These are phyloP conservation scores for Poronia punctata DNA, from an alignment of 495 filamentous ascomycete genomes.

Conservation along the genomic window DNA sequence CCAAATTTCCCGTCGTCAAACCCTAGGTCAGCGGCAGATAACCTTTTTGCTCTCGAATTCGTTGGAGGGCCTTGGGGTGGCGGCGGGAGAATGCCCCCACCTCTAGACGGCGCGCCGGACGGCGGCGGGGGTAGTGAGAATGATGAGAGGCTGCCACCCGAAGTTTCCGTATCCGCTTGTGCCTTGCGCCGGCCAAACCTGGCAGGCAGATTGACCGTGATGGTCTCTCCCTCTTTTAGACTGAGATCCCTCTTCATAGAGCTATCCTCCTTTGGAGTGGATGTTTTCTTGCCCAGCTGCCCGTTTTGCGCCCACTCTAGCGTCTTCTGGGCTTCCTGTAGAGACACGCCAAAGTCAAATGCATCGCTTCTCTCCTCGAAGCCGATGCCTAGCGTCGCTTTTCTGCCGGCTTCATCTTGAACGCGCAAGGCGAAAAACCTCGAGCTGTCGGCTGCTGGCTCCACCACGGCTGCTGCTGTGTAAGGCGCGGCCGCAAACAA, in stretches of 20 bases:
- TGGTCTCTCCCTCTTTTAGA: conserved; percentile 78
- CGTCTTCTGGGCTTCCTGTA: conserved; percentile 63
- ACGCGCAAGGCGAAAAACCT: conserved; percentile 80
- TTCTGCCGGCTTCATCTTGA: conserved; percentile 56
- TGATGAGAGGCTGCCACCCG: conserved; percentile 25
- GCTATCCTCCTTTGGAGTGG: conserved; percentile 28
- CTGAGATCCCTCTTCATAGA: conserved; percentile 61
- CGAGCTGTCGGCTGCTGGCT: conserved; percentile 64
- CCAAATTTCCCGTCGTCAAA: conserved; percentile 64
- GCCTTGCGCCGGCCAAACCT: conserved; percentile 38
- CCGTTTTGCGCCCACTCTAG: conserved; percentile 32
- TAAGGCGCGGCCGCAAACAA: conserved; percentile 80
- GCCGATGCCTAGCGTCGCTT: conserved; percentile 72
- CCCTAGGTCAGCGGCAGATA: conserved; percentile 47
- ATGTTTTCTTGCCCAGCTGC: conserved; percentile 18
- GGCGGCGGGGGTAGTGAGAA: conserved; percentile 50
- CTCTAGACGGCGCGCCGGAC: conserved; percentile 20
- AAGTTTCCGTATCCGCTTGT: conserved; percentile 14
- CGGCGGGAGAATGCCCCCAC: conserved; percentile 45
- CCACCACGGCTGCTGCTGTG: conserved; percentile 48
- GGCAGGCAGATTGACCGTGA: conserved; percentile 65
- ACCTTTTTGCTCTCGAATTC: conserved; percentile 43
- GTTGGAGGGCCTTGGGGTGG: conserved; percentile 48
- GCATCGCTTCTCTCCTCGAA: conserved; percentile 80
- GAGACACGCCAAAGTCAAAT: conserved; percentile 72